Conservation (phyloP, 352 stramenopile species). For the Nothophytophthora sp. region DNA sequence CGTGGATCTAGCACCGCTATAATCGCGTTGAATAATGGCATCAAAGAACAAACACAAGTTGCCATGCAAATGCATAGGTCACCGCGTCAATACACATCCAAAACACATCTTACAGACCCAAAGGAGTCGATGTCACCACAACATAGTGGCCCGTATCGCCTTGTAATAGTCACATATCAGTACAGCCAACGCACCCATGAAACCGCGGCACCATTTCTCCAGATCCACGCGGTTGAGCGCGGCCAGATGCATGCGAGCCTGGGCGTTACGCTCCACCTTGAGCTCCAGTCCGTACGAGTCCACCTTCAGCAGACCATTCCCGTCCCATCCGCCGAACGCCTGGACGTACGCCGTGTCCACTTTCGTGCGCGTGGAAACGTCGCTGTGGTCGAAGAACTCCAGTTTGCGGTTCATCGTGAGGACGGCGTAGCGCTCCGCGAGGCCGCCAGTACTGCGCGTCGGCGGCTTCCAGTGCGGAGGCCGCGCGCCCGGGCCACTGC, state of each 20-base stretch:
- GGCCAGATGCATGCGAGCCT: constrained; percentile 58
- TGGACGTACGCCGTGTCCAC: constrained; percentile 53
- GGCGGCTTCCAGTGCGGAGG: constrained; percentile 11
- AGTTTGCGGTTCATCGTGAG: constrained; percentile 82
- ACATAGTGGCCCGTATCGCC: too few relatives aligned
- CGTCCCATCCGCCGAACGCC: constrained; percentile 82
- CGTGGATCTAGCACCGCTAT: constrained; percentile 70
- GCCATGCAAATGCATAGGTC: background rate
- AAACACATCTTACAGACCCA: background rate
- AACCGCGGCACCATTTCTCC: constrained; percentile 80
- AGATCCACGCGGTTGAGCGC: constrained; percentile 83
- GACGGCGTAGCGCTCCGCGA: constrained; percentile 70
- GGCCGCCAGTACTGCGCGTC: background rate
- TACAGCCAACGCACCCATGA: constrained; percentile 38
- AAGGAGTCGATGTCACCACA: background rate
- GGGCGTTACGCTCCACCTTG: constrained; percentile 61
- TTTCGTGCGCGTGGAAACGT: constrained; percentile 25
- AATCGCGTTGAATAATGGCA: too few relatives aligned
- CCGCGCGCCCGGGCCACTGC: constrained; percentile 2
- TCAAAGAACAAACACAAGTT: background rate
- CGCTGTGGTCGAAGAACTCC: constrained; percentile 61
- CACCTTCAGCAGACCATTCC: constrained; percentile 64
- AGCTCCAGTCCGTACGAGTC: constrained; percentile 82
- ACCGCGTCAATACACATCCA: background rate
- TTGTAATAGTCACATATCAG: background rate